Conservation (phyloP, 2,329 filamentous ascomycete species). For the Tolypocladium ovalisporum region DNA sequence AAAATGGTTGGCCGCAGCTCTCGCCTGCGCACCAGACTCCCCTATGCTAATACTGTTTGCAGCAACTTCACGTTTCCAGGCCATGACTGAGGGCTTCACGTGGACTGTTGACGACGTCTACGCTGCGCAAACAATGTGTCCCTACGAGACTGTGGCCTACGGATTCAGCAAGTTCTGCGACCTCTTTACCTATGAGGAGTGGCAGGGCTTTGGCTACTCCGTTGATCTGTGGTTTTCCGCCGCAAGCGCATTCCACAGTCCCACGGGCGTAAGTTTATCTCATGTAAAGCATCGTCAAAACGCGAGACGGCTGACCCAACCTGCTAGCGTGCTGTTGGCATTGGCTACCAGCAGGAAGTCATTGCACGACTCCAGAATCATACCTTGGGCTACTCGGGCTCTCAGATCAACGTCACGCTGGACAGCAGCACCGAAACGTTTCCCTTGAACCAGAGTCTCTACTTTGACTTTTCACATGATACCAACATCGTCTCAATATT, state of each 20-base stretch:
- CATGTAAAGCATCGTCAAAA: neutral
- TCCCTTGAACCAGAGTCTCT: slow-evolving; percentile 61
- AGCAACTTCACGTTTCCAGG: slow-evolving; percentile 49
- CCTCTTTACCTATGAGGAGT: slow-evolving; percentile 66
- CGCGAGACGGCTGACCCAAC: neutral
- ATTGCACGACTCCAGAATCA: slow-evolving; percentile 61
- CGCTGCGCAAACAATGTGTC: slow-evolving; percentile 60
- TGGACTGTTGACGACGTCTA: slow-evolving; percentile 56
- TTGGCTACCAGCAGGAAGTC: slow-evolving; percentile 64
- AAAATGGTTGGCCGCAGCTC: slow-evolving; percentile 31
- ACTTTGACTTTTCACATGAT: slow-evolving; percentile 72
- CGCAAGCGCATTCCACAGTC: slow-evolving; percentile 50
- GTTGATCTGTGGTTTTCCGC: slow-evolving; percentile 57
- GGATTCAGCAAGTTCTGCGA: slow-evolving; percentile 66
- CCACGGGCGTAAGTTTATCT: slow-evolving; percentile 39
- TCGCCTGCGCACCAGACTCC: neutral
- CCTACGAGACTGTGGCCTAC: slow-evolving; percentile 68
- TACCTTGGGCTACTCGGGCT: slow-evolving; percentile 44
- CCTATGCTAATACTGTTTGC: neutral
- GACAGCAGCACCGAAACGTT: slow-evolving; percentile 59
- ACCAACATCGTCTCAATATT: slow-evolving; percentile 61
- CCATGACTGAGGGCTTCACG: slow-evolving; percentile 43
- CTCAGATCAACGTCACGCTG: slow-evolving; percentile 58
- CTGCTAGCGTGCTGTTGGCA: slow-evolving; percentile 52
- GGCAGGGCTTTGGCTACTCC: slow-evolving; percentile 61